Evolutionary conservation across 2,329 filamentous ascomycete species (phyloP), one percentile per base, ranked within the genome.

Genomic region (Cercospora zeina): DNA sequence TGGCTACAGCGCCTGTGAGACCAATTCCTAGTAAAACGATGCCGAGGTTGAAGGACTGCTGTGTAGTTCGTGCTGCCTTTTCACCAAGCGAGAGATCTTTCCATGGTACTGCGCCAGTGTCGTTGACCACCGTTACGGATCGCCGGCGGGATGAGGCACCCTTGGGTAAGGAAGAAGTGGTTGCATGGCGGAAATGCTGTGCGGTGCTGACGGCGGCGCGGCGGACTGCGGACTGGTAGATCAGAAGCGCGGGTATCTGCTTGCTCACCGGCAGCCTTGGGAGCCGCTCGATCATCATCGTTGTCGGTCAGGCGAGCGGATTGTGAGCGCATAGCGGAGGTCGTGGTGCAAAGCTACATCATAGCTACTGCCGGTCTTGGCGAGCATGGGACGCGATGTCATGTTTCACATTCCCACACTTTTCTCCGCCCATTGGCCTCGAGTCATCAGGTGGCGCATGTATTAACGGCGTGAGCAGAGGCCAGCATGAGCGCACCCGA

Each of bases 41-140:
- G 67, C 88, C 83, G 67, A 96, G 86, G 77, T 97, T 97, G 80
- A 96, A 89, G 14, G 88, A 89, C 76, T 97, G 93, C 76, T 97
- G 93, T 0, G 91, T 93, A 8, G 91, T 90, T 39, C 93, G 85
- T 24, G 89, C 89, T 2, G 87, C 87, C 76, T 96, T 97, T 75
- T 97, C 93, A 53, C 80, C 80, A 0, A 78, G 80, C 0, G 88
- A 91, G 2, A 97, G 83, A 59, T 95, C 82, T 2, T 80, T 83
- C 93, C 93, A 97, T 3, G 87, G 85, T 1, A 96, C 87, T 66
- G 84, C 83, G 7, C 93, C 93, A 71, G 91, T 89, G 70, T 97
- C 93, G 70, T 91, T 95, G 71, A 93, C 87, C 0, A 93, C 85
- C 0, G 92, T 96, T 27, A 97, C 87, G 39, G 87, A 82, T 71